A percentile compares a stretch with the other conserved stretches of the same genome.
phyloP scores from a whole-genome alignment of 345 rosid genomes.

The Punica granatum region DNA sequence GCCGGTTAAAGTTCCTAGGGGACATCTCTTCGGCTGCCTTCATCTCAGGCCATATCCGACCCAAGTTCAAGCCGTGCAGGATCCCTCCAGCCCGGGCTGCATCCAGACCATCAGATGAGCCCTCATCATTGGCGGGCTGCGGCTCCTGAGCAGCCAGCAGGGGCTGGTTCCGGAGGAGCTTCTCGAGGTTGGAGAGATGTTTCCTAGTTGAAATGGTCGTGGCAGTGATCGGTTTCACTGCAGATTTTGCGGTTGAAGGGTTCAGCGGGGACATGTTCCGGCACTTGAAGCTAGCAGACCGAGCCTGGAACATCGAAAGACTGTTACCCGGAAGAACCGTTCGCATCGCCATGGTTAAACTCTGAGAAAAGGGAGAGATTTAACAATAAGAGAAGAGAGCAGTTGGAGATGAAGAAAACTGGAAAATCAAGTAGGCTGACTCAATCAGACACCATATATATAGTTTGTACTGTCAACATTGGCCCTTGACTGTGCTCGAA shows the following conservation, averaged over 20 bases:
- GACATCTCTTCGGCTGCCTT: conserved; percentile 93
- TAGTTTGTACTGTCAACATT: background rate
- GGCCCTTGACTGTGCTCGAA: background rate
- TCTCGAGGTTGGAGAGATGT: conserved; percentile 62
- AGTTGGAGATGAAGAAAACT: background rate
- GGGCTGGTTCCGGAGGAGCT: conserved; percentile 35
- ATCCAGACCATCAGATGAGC: conserved; percentile 9
- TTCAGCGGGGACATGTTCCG: conserved; percentile 35
- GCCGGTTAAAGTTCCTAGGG: conserved; percentile 59
- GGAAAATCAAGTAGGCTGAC: background rate
- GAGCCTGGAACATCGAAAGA: conserved; percentile 29
- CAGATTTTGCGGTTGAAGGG: conserved; percentile 15
- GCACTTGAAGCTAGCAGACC: conserved; percentile 42
- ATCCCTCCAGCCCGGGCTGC: conserved; percentile 20
- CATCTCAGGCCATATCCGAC: conserved; percentile 68
- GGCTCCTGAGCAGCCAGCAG: background rate
- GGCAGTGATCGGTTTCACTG: conserved; percentile 8
- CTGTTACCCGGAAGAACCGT: conserved; percentile 36
- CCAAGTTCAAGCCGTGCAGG: conserved; percentile 48
- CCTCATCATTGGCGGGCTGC: conserved; percentile 4
- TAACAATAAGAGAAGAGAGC: background rate
- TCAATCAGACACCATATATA: background rate
- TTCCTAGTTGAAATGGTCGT: conserved; percentile 23
- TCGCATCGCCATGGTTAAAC: conserved; percentile 7
- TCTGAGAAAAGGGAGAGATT: background rate